phyloP scores from a whole-genome alignment of 306 rosid species.

The Citrullus mucosospermus region DNA sequence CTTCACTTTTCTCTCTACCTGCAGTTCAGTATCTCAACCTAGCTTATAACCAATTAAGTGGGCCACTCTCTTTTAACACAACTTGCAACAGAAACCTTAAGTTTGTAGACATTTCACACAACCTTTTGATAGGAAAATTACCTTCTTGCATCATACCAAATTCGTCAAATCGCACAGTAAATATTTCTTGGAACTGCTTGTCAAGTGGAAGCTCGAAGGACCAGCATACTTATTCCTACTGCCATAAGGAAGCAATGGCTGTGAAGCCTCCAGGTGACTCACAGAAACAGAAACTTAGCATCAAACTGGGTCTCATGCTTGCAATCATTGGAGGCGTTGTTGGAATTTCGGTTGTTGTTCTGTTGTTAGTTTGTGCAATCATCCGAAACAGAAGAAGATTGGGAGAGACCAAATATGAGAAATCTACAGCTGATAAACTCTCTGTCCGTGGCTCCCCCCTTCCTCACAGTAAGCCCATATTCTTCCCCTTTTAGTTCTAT shows the following conservation, averaged over 20 bases:
- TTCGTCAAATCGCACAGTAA: slow-evolving; percentile 30
- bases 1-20: slow-evolving; percentile 61
- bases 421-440: slow-evolving; percentile 29
- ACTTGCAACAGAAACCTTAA: slow-evolving; percentile 36
- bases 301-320: slow-evolving; percentile 29
- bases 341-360: slow-evolving; percentile 27
- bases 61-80: slow-evolving; percentile 34
- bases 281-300: slow-evolving; percentile 19
- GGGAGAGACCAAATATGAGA: slow-evolving; percentile 8
- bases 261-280: slow-evolving; percentile 36
- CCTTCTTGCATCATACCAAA: slow-evolving; percentile 56
- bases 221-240: slow-evolving; percentile 39
- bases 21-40: slow-evolving; percentile 44
- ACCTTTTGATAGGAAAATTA: slow-evolving; percentile 51
- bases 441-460: slow-evolving; percentile 20
- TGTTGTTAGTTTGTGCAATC: slow-evolving; percentile 29
- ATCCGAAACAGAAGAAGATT: slow-evolving; percentile 24
- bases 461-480: slow-evolving; percentile 24
- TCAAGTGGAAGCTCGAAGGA: slow-evolving; percentile 20
- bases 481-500: not conserved
- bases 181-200: slow-evolving; percentile 64
- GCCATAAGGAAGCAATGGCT: slow-evolving; percentile 48
- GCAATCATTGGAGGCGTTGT: slow-evolving; percentile 44
- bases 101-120: slow-evolving; percentile 60
- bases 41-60: slow-evolving; percentile 50